These are phyloP conservation scores for Seiridium cupressi DNA, from an alignment of 2,329 filamentous ascomycete species.

Conservation along the genomic window DNA sequence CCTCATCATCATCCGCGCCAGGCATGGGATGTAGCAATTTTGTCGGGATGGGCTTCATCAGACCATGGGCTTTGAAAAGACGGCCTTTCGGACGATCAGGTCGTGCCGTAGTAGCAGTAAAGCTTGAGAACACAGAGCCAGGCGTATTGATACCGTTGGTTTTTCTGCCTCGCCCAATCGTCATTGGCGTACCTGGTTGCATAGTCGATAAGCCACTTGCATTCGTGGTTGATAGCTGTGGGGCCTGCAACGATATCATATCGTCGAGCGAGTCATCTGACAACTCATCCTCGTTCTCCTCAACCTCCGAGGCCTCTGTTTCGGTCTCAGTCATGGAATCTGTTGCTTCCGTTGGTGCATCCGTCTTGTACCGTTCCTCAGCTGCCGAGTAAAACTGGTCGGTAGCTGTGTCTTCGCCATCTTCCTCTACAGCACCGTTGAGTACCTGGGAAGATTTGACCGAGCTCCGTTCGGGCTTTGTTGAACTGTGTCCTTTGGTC, in stretches of 20 bases:
- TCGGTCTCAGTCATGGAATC: slow-evolving; percentile 61
- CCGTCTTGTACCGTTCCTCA: slow-evolving; percentile 69
- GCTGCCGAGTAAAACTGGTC: slow-evolving; percentile 92
- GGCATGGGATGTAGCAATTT: slow-evolving; percentile 86
- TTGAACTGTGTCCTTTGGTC: slow-evolving; percentile 59
- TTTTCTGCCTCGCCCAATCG: slow-evolving; percentile 61
- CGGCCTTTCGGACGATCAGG: slow-evolving; percentile 71
- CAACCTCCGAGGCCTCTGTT: slow-evolving; percentile 59
- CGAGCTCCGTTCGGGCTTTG: slow-evolving; percentile 48
- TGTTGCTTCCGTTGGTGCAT: slow-evolving; percentile 57
- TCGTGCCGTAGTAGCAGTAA: slow-evolving; percentile 79
- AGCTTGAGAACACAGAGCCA: slow-evolving; percentile 84
- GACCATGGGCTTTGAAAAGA: slow-evolving; percentile 78
- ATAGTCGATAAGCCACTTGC: slow-evolving; percentile 78
- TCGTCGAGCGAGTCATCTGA: slow-evolving; percentile 93
- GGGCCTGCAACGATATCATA: slow-evolving; percentile 85
- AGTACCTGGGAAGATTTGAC: slow-evolving; percentile 50
- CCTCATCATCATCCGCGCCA: slow-evolving; percentile 73
- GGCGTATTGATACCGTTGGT: slow-evolving; percentile 77
- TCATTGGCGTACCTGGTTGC: slow-evolving; percentile 78
- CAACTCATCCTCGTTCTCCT: slow-evolving; percentile 66
- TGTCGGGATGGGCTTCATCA: slow-evolving; percentile 69
- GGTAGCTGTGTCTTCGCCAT: slow-evolving; percentile 80
- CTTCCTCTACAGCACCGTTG: slow-evolving; percentile 59
- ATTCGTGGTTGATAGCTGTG: slow-evolving; percentile 72